Evolutionary conservation across 129 eudicot species (phyloP).

Genomic region (Helianthus tuberosus): DNA sequence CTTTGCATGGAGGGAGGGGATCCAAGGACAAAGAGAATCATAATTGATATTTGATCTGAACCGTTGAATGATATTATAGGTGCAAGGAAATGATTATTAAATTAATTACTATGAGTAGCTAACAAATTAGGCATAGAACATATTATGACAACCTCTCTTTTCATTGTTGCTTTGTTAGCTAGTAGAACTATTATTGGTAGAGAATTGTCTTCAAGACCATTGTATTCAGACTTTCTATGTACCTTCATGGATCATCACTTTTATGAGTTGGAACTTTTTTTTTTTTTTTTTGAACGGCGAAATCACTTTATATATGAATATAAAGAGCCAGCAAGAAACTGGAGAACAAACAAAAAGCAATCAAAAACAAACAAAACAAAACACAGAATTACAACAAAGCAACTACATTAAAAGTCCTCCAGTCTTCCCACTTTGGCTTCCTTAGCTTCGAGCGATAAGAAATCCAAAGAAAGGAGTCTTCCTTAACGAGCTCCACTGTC

Average conservation of each 20-base stretch:
- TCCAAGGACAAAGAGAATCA: conserved; percentile 6
- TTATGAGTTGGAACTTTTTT: not conserved
- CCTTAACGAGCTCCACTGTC: too few relatives aligned
- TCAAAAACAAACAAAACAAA: too few relatives aligned
- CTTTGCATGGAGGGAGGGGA: conserved; percentile 2
- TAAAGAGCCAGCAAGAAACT: too few relatives aligned
- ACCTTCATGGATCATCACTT: not conserved
- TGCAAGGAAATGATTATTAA: not conserved
- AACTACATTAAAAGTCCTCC: too few relatives aligned
- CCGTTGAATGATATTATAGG: not conserved
- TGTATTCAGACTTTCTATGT: not conserved
- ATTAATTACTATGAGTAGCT: conserved; percentile 11
- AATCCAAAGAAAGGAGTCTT: too few relatives aligned
- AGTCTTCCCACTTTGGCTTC: too few relatives aligned
- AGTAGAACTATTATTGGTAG: conserved; percentile 11
- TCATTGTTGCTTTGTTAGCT: conserved; percentile 9
- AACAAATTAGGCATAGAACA: conserved; percentile 28
- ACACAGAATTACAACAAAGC: too few relatives aligned
- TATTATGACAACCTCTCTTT: conserved; percentile 21
- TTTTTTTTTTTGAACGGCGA: too few relatives aligned
- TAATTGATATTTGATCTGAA: not conserved
- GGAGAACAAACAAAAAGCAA: too few relatives aligned
- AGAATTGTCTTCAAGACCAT: conserved; percentile 1
- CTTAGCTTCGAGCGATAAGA: too few relatives aligned
- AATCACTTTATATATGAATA: too few relatives aligned